Percentiles rank a stretch among this genome's conserved stretches.
These are phyloP conservation scores for Phaseolus coccineus DNA, from an alignment of 331 rosid species.

Conservation along the genomic window DNA sequence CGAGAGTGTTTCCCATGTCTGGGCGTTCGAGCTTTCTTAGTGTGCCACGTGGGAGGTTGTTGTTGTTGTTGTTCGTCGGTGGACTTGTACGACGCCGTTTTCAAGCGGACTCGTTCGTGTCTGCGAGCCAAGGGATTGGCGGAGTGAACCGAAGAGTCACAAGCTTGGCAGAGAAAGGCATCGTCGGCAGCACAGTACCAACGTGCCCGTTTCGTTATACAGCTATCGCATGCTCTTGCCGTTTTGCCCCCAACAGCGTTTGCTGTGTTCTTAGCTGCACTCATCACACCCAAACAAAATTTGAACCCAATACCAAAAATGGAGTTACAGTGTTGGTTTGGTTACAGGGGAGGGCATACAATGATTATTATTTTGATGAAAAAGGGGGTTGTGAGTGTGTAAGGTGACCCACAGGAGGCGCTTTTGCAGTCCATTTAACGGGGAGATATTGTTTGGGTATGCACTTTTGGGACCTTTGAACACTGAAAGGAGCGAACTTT, in stretches of 20 bases:
- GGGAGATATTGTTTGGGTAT: constrained; percentile 37
- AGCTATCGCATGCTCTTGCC: constrained; percentile 89
- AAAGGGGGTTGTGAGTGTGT: neutral
- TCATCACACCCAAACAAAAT: constrained; percentile 44
- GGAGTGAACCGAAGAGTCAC: constrained; percentile 87
- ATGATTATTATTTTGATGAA: neutral
- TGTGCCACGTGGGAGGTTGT: constrained; percentile 72
- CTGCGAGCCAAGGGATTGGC: constrained; percentile 80
- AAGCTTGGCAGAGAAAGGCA: constrained; percentile 88
- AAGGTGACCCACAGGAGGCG: constrained; percentile 61
- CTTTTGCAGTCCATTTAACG: constrained; percentile 67
- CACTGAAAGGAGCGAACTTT: constrained; percentile 44
- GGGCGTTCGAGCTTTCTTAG: constrained; percentile 78
- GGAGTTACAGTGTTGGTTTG: neutral
- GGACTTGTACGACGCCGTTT: constrained; percentile 56
- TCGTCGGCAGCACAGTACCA: constrained; percentile 99
- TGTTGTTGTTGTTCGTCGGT: neutral
- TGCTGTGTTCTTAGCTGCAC: constrained; percentile 52
- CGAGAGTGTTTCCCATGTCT: constrained; percentile 56
- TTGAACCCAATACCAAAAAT: neutral
- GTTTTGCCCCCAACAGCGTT: constrained; percentile 76
- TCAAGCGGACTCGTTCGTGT: constrained; percentile 75
- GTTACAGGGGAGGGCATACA: constrained; percentile 5
- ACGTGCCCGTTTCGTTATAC: constrained; percentile 81
- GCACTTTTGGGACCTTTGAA: constrained; percentile 63